Evolutionary conservation across 306 rosid species (phyloP).

Genomic region (Lupinus albus): DNA sequence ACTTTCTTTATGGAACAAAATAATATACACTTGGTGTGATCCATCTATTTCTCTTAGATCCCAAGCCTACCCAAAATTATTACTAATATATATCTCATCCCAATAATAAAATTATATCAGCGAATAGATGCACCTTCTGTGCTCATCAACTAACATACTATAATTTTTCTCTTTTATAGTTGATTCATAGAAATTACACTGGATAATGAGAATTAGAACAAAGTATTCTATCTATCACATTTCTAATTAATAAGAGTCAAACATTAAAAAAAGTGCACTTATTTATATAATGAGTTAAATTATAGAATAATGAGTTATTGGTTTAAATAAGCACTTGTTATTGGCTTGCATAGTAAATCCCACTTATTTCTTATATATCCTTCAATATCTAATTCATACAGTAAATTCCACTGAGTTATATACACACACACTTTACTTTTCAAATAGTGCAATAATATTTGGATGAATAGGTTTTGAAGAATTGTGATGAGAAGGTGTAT

Average conservation of each 20-base stretch:
- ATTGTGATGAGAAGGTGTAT: too few species aligned
- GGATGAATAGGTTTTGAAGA: too few species aligned
- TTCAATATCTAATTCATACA: not conserved
- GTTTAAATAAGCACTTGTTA: conserved; percentile 6
- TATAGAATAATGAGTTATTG: conserved; percentile 2
- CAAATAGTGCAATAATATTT: too few species aligned
- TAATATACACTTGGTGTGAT: conserved; percentile 18
- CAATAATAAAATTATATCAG: conserved; percentile 26
- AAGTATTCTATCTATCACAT: too few species aligned
- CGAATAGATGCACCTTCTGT: conserved; percentile 32
- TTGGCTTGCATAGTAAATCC: conserved; percentile 30
- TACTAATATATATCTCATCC: conserved; percentile 28
- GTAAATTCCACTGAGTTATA: conserved; percentile 35
- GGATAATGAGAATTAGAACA: not conserved
- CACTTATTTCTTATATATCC: conserved; percentile 23
- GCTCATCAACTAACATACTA: not conserved
- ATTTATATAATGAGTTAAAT: too few species aligned
- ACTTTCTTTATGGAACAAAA: conserved; percentile 37
- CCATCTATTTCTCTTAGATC: conserved; percentile 38
- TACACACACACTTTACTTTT: not conserved
- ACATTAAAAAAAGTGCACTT: too few species aligned
- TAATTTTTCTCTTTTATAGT: not conserved
- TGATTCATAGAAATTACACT: not conserved
- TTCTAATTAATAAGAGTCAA: too few species aligned
- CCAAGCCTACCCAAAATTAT: conserved; percentile 32